These are phyloP conservation scores for Thermochaetoides thermophila DNA, from an alignment of 495 filamentous ascomycete genomes.

Conservation along the genomic window DNA sequence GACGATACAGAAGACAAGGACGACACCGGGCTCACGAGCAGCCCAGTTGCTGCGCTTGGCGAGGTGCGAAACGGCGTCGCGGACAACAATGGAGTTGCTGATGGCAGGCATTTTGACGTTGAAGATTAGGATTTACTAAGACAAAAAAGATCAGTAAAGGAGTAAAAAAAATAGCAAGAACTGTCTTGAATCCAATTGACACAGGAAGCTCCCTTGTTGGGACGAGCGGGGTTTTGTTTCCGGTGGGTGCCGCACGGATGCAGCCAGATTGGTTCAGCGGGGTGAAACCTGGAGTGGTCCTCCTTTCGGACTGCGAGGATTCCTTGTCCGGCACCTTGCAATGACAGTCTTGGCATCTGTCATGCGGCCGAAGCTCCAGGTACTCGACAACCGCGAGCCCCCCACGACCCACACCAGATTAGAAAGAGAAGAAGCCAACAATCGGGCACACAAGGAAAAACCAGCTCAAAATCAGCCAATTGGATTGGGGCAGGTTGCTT, in stretches of 20 bases:
- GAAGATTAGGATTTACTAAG: neutral
- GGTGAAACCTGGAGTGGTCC: too few species aligned
- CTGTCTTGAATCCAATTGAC: neutral
- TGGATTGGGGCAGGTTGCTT: conserved; percentile 4
- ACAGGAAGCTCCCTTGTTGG: neutral
- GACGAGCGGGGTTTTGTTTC: conserved; percentile 1
- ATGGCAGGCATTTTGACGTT: conserved; percentile 31
- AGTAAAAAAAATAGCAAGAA: too few species aligned
- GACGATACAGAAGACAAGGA: conserved; percentile 45
- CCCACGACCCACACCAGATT: too few species aligned
- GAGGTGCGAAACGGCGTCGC: conserved; percentile 30
- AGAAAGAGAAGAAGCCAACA: neutral
- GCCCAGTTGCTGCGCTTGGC: conserved; percentile 39
- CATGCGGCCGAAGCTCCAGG: conserved; percentile 3
- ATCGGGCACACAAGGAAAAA: neutral
- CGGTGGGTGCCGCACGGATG: neutral
- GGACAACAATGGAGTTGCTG: conserved; percentile 30
- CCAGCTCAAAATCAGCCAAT: neutral
- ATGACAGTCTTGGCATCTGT: conserved; percentile 10
- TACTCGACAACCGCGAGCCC: too few species aligned
- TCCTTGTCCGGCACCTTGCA: too few species aligned
- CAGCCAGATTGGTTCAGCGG: too few species aligned
- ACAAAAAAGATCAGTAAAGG: neutral
- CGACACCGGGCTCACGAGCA: conserved; percentile 35
- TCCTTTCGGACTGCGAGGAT: too few species aligned